Conservation (phyloP, 352 stramenopile genomes). For the Pythium rishiriense region DNA sequence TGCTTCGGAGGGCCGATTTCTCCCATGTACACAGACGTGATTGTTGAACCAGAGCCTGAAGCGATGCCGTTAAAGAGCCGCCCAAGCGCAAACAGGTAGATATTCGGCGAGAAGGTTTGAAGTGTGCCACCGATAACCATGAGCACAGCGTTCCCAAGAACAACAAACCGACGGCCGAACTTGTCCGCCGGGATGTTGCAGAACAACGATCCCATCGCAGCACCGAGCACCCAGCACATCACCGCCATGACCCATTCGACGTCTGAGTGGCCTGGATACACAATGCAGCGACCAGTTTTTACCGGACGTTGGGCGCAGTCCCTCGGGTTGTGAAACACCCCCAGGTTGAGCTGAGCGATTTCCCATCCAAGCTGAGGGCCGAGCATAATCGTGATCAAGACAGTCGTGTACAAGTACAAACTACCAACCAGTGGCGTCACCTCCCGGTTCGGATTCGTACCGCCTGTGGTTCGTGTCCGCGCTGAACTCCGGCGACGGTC, state of each 20-base stretch:
- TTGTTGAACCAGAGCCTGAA: slow-evolving; percentile 36
- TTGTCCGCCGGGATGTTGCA: slow-evolving; percentile 37
- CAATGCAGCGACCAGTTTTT: slow-evolving; percentile 32
- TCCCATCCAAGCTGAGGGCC: slow-evolving; percentile 44
- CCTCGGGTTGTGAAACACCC: slow-evolving; percentile 39
- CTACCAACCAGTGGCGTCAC: slow-evolving; percentile 24
- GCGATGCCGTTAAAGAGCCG: slow-evolving; percentile 42
- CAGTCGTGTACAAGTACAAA: slow-evolving; percentile 36
- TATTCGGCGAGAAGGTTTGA: slow-evolving; percentile 39
- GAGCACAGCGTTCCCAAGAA: slow-evolving; percentile 33
- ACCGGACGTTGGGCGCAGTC: slow-evolving; percentile 32
- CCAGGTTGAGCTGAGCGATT: slow-evolving; percentile 46
- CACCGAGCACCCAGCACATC: slow-evolving; percentile 43
- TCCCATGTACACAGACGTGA: slow-evolving; percentile 36
- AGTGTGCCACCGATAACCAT: slow-evolving; percentile 41
- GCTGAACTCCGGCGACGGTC: slow-evolving; percentile 13
- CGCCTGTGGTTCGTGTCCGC: neutral
- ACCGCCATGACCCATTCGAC: slow-evolving; percentile 38
- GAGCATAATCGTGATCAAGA: slow-evolving; percentile 39
- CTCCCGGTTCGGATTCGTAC: slow-evolving; percentile 14
- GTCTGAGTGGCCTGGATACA: slow-evolving; percentile 42
- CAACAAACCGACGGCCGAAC: slow-evolving; percentile 35
- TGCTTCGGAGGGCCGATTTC: slow-evolving; percentile 38
- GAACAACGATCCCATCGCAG: slow-evolving; percentile 34
- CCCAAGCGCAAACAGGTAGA: slow-evolving; percentile 41